Base-by-base conservation (phyloP, 441 rosid species). In the Erodium moschatum region DNA sequence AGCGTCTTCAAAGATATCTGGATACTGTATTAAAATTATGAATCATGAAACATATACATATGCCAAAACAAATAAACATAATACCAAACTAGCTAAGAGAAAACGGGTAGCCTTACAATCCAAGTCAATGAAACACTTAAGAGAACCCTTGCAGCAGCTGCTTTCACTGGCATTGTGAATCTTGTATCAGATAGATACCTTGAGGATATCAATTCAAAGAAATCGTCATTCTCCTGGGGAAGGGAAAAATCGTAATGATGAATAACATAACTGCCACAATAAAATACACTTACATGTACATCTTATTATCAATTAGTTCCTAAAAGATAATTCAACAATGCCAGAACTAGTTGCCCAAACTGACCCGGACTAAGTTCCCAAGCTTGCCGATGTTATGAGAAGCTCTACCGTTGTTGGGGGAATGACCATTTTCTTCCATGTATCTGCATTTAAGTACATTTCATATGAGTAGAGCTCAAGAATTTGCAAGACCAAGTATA, bases 211-310 rank as follows among this genome's bases (percentile, higher is more conserved):
- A 92, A 82, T 54, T 92, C 97, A 80, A 92, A 95, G 76, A 95
- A 95, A 74, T 92, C 98, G 78, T 92, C 99, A 71, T 92, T 95
- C 48, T 89, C 98, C 99, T 95, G 88, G 74, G 21, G 62, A 70
- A 5, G 62, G 64, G 64, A 29, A 74, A 78, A 64, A 18, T 15
- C 56, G 38, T 56, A 52, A 42, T n/a, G 64, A 58, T 67, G 35
- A 64, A 46, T 27, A 66, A 40, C 20, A 56, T 52, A 15, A 4
- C 12, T 56, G 61, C 64, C 27, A 63, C 15, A 54, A 27, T 70
- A 21, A 35, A 18, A 64, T 31, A 21, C 60, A 20, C 27, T 44
- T 9, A 48, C 12, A 11, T 20, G 31, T 13, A 16, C 58, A 46
- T 1, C 54, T 71, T 50, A 64, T 20, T 10, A 60, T 60, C 13